Percentiles rank a stretch among this genome's conserved stretches.
phyloP scores from a whole-genome alignment of 2,329 filamentous ascomycete genomes.

The Colletotrichum acutatum region DNA sequence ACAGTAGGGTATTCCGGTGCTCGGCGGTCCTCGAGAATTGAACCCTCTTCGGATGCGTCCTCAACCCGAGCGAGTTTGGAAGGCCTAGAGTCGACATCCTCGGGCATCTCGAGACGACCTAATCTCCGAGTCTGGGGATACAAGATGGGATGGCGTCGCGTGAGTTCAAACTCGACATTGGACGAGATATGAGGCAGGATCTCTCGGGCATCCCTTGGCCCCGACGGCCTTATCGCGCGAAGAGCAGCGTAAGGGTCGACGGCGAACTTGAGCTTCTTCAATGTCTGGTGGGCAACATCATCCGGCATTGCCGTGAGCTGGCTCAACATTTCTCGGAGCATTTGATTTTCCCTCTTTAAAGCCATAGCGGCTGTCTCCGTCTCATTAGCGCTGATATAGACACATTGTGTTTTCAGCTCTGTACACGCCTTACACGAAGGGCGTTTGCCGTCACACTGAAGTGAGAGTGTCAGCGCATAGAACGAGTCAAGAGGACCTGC shows the following conservation, averaged over 20 bases:
- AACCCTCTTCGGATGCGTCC: background rate
- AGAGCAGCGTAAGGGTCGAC: slow-evolving; percentile 36
- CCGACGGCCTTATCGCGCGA: slow-evolving; percentile 15
- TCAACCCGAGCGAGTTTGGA: slow-evolving; percentile 19
- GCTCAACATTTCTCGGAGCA: slow-evolving; percentile 40
- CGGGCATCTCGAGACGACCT: background rate
- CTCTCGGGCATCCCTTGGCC: slow-evolving; percentile 3
- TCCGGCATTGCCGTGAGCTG: slow-evolving; percentile 38
- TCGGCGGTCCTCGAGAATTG: background rate
- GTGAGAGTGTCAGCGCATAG: slow-evolving; percentile 9
- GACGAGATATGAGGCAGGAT: slow-evolving; percentile 25
- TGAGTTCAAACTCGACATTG: slow-evolving; percentile 30
- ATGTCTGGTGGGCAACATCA: slow-evolving; percentile 31
- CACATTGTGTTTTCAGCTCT: slow-evolving; percentile 31
- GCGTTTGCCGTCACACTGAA: slow-evolving; percentile 37
- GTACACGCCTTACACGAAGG: slow-evolving; percentile 37
- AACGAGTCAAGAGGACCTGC: background rate
- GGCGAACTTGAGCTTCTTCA: slow-evolving; percentile 38
- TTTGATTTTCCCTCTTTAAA: slow-evolving; percentile 29
- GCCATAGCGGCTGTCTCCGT: slow-evolving; percentile 33
- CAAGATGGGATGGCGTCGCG: slow-evolving; percentile 16
- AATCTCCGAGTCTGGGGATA: slow-evolving; percentile 21
- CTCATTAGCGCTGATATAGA: slow-evolving; percentile 35
- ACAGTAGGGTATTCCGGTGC: background rate
- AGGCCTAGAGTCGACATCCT: slow-evolving; percentile 1